phyloP scores from a whole-genome alignment of 225 moss, liverwort and hornwort species.

The Physcomitrellopsis africana region DNA sequence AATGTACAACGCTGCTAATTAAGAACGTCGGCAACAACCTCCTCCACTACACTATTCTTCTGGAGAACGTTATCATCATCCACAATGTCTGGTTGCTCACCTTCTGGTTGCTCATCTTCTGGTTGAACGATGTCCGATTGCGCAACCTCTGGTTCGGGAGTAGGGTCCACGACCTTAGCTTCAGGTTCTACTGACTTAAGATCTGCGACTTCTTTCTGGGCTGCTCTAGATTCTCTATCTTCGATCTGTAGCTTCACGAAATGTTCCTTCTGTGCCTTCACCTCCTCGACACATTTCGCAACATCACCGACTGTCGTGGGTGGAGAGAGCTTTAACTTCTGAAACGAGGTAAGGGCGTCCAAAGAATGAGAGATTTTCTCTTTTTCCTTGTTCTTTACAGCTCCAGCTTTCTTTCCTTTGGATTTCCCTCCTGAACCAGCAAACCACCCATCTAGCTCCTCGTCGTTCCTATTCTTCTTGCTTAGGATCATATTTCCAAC shows the following conservation, averaged over 20 bases:
- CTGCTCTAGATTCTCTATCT: conserved; percentile 68
- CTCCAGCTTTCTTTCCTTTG: conserved; percentile 73
- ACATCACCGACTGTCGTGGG: conserved; percentile 81
- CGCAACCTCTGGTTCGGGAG: conserved; percentile 30
- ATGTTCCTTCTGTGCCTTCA: conserved; percentile 70
- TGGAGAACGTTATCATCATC: too few relatives aligned
- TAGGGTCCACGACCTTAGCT: conserved; percentile 25
- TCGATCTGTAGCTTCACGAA: conserved; percentile 74
- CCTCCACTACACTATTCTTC: too few relatives aligned
- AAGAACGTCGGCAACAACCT: too few relatives aligned
- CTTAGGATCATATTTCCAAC: conserved; percentile 74
- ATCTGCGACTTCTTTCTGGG: conserved; percentile 42
- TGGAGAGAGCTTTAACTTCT: conserved; percentile 78
- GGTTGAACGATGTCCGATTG: neutral
- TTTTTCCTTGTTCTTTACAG: conserved; percentile 71
- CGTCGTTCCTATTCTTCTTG: conserved; percentile 81
- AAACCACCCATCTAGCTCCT: conserved; percentile 88
- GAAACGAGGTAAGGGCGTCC: conserved; percentile 77
- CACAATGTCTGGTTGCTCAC: too few relatives aligned
- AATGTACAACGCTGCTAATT: too few relatives aligned
- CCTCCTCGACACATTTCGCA: conserved; percentile 72
- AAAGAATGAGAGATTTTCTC: conserved; percentile 79
- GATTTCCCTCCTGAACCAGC: conserved; percentile 59
- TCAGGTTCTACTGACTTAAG: conserved; percentile 18
- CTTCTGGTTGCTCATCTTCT: too few relatives aligned